Conservation (phyloP, 2,329 filamentous ascomycete genomes). For the Epichloe bromicola region DNA sequence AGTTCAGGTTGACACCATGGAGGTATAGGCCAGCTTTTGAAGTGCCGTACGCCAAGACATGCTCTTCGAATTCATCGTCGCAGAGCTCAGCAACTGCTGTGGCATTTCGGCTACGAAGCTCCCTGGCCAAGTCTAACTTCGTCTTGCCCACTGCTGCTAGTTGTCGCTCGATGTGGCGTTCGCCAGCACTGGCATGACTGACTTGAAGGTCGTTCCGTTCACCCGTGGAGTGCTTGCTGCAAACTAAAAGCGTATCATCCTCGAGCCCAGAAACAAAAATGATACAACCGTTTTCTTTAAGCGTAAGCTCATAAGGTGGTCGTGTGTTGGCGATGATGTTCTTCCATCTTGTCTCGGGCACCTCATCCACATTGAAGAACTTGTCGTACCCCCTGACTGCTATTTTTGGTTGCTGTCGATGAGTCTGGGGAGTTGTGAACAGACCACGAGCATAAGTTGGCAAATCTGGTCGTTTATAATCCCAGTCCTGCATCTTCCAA, state of each 20-base stretch:
- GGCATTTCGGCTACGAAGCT: constrained; percentile 68
- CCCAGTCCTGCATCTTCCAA: constrained; percentile 90
- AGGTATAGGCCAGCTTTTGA: constrained; percentile 83
- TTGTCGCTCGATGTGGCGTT: constrained; percentile 70
- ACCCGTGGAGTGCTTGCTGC: constrained; percentile 96
- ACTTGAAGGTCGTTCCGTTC: constrained; percentile 53
- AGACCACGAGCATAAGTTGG: constrained; percentile 89
- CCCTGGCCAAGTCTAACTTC: constrained; percentile 61
- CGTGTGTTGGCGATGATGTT: constrained; percentile 63
- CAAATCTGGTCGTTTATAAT: constrained; percentile 78
- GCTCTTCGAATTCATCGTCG: constrained; percentile 92
- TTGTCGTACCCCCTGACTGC: constrained; percentile 95
- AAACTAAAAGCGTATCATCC: constrained; percentile 83
- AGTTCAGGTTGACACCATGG: constrained; percentile 89
- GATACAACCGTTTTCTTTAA: constrained; percentile 99
- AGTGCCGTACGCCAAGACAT: constrained; percentile 78
- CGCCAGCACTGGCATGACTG: constrained; percentile 77
- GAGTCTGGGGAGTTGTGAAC: constrained; percentile 64
- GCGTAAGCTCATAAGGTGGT: constrained; percentile 85
- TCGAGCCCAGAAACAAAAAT: constrained; percentile 91
- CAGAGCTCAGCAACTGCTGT: constrained; percentile 94
- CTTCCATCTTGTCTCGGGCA: constrained; percentile 67
- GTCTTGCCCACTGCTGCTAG: constrained; percentile 66
- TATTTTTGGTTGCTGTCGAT: constrained; percentile 59
- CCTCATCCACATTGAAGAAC: constrained; percentile 91